Evolutionary conservation across 352 stramenopile genomes (phyloP).

Genomic region (Elongisporangium anandrum): DNA sequence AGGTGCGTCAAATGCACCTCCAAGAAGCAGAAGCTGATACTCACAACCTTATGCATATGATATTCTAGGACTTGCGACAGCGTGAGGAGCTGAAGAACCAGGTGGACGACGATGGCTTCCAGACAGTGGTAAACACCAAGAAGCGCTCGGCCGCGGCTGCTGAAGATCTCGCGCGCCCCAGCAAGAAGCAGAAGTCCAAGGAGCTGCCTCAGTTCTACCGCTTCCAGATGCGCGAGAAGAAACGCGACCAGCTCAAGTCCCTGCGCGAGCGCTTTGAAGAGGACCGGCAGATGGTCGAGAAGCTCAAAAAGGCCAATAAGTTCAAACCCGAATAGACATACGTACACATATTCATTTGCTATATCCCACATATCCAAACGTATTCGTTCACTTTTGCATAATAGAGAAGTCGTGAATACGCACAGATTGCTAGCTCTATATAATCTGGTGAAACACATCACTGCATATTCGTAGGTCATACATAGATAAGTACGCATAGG

Average conservation of each 20-base stretch:
- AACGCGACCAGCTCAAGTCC: constrained; percentile 77
- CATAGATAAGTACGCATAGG: not conserved
- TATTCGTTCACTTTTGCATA: not conserved
- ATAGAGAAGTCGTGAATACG: not conserved
- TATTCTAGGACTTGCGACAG: constrained; percentile 29
- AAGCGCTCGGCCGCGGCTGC: constrained; percentile 47
- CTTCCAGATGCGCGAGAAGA: constrained; percentile 85
- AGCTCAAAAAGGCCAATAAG: constrained; percentile 80
- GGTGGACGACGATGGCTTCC: constrained; percentile 80
- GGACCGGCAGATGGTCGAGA: constrained; percentile 67
- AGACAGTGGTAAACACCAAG: constrained; percentile 80
- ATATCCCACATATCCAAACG: too few species aligned
- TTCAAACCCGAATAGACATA: constrained; percentile 68
- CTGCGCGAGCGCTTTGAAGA: constrained; percentile 84
- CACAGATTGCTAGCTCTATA: too few species aligned
- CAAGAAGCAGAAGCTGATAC: not conserved
- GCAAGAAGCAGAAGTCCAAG: constrained; percentile 85
- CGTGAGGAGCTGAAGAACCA: constrained; percentile 76
- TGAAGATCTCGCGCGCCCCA: constrained; percentile 41
- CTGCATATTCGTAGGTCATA: too few species aligned
- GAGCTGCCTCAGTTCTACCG: constrained; percentile 81
- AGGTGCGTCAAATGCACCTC: constrained; percentile 14
- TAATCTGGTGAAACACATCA: too few species aligned
- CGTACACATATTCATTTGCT: not conserved
- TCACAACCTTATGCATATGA: constrained; percentile 4